Evolutionary conservation across 148 eudicot species (phyloP).

Genomic region (Rhododendron williamsianum): DNA sequence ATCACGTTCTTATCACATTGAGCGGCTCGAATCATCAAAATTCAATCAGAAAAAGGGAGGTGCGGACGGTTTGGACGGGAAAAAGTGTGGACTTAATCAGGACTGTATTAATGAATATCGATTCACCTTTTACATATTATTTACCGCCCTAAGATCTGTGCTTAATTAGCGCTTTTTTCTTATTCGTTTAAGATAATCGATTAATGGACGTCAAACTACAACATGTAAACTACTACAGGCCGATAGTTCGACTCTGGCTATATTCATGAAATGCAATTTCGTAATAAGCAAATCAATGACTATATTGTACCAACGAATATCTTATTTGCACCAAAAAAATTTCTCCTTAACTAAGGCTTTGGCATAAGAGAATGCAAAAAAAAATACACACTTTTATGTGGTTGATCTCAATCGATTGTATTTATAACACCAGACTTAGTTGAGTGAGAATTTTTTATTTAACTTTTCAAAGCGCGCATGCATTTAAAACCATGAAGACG

Average conservation of each 20-base stretch:
- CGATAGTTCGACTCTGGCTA: not conserved
- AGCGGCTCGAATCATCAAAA: too few species aligned
- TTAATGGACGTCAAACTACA: not conserved
- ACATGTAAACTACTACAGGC: not conserved
- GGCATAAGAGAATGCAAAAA: not conserved
- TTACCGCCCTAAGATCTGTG: too few species aligned
- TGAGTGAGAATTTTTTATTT: too few species aligned
- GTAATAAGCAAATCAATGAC: not conserved
- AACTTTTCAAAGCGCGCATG: too few species aligned
- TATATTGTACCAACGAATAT: not conserved
- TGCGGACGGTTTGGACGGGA: too few species aligned
- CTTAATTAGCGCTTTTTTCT: not conserved
- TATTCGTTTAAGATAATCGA: not conserved
- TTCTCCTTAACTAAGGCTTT: not conserved
- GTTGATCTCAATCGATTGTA: not conserved
- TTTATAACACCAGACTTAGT: not conserved
- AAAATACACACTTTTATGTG: not conserved
- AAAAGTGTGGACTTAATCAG: too few species aligned
- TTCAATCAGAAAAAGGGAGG: too few species aligned
- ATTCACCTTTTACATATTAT: too few species aligned
- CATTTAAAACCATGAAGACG: too few species aligned
- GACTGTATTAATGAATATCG: too few species aligned
- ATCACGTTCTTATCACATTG: too few species aligned
- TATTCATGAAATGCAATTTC: not conserved
- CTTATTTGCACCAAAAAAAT: too few species aligned